Evolutionary conservation across 768 basidiomycete species (phyloP).

Genomic region (Mrakia gelida): DNA sequence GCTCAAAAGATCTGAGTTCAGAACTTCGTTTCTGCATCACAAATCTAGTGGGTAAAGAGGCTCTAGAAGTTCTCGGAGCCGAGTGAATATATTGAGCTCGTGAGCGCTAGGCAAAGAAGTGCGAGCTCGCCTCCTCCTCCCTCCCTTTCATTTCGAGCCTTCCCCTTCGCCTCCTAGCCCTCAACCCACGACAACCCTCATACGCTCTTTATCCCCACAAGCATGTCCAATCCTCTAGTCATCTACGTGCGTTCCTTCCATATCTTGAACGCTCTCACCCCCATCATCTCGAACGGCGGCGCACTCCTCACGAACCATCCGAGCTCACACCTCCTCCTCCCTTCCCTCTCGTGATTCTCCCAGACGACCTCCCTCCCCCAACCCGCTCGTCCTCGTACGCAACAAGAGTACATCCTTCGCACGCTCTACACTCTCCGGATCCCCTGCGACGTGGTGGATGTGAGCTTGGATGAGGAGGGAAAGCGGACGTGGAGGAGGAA

Average conservation of each 20-base stretch:
- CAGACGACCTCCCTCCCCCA: conserved; percentile 24
- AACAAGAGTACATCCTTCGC: conserved; percentile 30
- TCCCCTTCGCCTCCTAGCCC: not conserved
- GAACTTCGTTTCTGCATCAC: no score
- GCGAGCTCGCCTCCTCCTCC: no score
- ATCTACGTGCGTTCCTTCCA: not conserved
- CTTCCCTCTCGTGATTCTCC: not conserved
- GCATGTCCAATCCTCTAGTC: not conserved
- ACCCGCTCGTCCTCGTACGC: conserved; percentile 3
- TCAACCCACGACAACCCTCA: not conserved
- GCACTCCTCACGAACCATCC: not conserved
- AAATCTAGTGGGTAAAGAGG: no score
- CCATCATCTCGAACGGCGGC: not conserved
- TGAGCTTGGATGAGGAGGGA: conserved; percentile 24
- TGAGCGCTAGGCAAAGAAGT: no score
- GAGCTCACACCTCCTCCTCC: not conserved
- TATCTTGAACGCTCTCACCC: no score
- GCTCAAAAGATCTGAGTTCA: no score
- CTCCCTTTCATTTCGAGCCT: not conserved
- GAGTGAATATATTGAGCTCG: no score
- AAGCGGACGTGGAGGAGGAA: conserved; percentile 28
- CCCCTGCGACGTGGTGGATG: conserved; percentile 7
- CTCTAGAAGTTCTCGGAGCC: no score
- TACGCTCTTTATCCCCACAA: not conserved
- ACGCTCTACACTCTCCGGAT: conserved; percentile 20